phyloP scores from a whole-genome alignment of 768 basidiomycete genomes.

The Mycena galopus region DNA sequence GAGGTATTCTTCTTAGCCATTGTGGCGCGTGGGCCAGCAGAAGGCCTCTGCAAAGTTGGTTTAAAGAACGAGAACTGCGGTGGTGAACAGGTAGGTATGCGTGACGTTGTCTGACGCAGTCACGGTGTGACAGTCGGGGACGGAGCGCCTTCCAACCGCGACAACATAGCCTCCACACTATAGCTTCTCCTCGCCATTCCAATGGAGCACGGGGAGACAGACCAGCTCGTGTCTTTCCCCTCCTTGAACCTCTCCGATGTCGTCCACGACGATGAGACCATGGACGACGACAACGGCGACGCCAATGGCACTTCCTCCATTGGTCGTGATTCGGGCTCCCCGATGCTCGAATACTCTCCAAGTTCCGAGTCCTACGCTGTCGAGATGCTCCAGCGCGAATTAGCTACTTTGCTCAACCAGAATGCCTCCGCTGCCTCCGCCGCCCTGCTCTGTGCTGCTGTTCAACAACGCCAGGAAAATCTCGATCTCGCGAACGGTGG shows the following conservation, averaged over 20 bases:
- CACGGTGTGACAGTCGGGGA: neutral
- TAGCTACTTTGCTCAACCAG: slow-evolving; percentile 80
- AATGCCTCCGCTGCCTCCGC: slow-evolving; percentile 79
- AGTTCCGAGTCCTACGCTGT: slow-evolving; percentile 69
- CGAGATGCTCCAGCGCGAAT: slow-evolving; percentile 83
- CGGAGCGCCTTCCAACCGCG: neutral
- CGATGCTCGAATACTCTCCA: slow-evolving; percentile 54
- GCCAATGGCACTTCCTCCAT: slow-evolving; percentile 48
- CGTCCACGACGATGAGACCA: slow-evolving; percentile 79
- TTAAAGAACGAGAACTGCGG: too few species aligned
- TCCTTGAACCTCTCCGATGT: slow-evolving; percentile 84
- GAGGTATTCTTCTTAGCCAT: slow-evolving; percentile 60
- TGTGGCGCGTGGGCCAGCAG: slow-evolving; percentile 39
- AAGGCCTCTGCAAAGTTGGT: too few species aligned
- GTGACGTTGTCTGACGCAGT: too few species aligned
- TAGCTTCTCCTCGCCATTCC: neutral
- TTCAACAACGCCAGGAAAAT: slow-evolving; percentile 72
- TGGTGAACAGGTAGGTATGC: too few species aligned
- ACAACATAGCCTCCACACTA: neutral
- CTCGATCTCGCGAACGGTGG: slow-evolving; percentile 50
- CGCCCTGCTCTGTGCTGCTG: slow-evolving; percentile 73
- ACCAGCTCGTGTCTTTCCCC: neutral
- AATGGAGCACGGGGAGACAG: slow-evolving; percentile 60
- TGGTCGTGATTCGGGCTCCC: slow-evolving; percentile 50
- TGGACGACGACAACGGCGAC: slow-evolving; percentile 69